Evolutionary conservation across 2,329 filamentous ascomycete genomes (phyloP), one percentile per base, ranked within the genome.

Genomic region (Leptographium flavum): DNA sequence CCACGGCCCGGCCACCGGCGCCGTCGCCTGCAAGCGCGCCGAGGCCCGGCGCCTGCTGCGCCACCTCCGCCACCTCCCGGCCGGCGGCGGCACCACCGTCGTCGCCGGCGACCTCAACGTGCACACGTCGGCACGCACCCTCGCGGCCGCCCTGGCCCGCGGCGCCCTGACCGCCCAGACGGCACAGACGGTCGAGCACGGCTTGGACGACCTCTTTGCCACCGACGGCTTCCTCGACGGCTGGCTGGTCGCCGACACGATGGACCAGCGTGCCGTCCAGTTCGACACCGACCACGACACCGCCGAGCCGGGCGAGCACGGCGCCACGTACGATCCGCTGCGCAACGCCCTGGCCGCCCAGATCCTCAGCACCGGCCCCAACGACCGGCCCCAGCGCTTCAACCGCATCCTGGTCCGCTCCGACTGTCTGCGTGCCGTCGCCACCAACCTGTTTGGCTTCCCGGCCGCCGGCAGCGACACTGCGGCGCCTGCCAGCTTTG

Each of bases 91-190:
- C 32, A 65, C 73, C 5, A 76, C 70, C 63, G 61, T 81, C 4
- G 52, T 83, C 19, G 71, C 73, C 0, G 79, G 79, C 3, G 77
- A 82, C 54, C 78, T 81, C 56, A 83, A 83, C 52, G 61, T 82
- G 22, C 64, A 71, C 7, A 79, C 76, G 0, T 83, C 79, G 1
- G 60, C 64, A 2, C 64, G 66, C 43, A 74, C 75, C 0, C 69
- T 82, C 30, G 61, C 71, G 11, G 60, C 63, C 4, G 74, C 77
- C 0, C 50, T 73, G 2, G 65, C 67, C 46, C 68, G 63, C 43
- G 69, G 70, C n/a, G 58, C 63, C 5, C 70, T 83, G n/a, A 73
- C 74, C 0, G 39, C 56, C 1, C 63, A 70, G 41, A 71, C 72
- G 1, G 63, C 61, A 0, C 56, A 53, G 3, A 59, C 61, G 9